These are phyloP conservation scores for Amaranthus cruentus DNA, from an alignment of 148 eudicot genomes.

Conservation along the genomic window DNA sequence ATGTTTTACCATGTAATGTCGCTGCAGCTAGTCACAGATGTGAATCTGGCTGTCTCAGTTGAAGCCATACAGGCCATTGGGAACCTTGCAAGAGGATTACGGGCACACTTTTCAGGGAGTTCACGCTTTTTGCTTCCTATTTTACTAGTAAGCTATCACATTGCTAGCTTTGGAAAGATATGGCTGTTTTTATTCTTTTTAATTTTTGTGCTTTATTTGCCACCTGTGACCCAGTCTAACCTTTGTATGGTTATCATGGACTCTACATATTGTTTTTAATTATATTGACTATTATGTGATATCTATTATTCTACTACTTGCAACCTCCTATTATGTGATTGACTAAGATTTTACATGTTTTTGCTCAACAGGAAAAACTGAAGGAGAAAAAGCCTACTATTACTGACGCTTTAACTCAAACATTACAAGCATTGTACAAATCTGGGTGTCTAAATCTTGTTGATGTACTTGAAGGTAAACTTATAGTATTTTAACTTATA, in stretches of 20 bases:
- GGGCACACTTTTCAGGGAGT: constrained; percentile 80
- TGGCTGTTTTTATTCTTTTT: neutral
- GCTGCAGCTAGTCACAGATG: constrained; percentile 85
- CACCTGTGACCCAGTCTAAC: neutral
- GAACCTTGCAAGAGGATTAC: constrained; percentile 86
- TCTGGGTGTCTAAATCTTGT: constrained; percentile 87
- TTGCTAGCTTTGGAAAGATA: neutral
- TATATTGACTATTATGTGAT: neutral
- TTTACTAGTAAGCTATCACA: constrained; percentile 59
- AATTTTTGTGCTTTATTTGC: neutral
- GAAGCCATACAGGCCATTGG: constrained; percentile 98
- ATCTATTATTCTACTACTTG: neutral
- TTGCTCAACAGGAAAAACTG: constrained; percentile 71
- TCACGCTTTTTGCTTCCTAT: constrained; percentile 87
- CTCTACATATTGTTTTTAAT: neutral
- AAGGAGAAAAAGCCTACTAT: constrained; percentile 93
- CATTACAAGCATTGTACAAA: constrained; percentile 92
- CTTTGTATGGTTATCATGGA: neutral
- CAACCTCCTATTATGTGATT: neutral
- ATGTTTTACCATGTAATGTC: constrained; percentile 12
- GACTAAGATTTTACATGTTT: constrained; percentile 5
- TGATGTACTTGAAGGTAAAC: constrained; percentile 82
- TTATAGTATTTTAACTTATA: neutral
- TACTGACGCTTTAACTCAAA: constrained; percentile 78
- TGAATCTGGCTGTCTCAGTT: constrained; percentile 91